Base-by-base conservation (phyloP, 1,139 yeast genomes). In the Hyphopichia wangnamkhiaoensis region DNA sequence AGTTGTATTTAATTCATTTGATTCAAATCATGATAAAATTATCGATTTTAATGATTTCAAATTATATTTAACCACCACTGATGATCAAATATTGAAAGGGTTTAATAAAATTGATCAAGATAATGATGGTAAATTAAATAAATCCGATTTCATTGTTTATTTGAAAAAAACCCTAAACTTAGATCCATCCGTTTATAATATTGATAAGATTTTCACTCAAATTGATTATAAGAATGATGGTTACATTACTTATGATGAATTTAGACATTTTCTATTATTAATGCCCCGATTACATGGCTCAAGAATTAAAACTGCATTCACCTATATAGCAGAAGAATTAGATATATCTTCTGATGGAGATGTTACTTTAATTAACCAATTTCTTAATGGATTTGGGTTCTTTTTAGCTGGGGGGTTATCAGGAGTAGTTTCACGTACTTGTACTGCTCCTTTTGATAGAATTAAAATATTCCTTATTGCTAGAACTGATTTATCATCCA, bases 401-500 rank as follows among this genome's bases (percentile, higher is more conserved):
- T 93, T 93, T 55, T 63, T 90, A 26, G 96, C 97, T 1, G 98
- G 98, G 26, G 98, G 98, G 0, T 63, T 91, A 24, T 87, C 97
- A 0, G 98, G 98, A 2, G 98, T 93, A 5, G 85, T 93, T 4
- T 89, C 97, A n/a, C 80, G 98, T 64, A 90, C 98, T 0, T 85
- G 95, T 53, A 93, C 98, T 0, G 98, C 98, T 0, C 98, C 98
- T 10, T 88, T 93, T 53, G 98, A 93, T 61, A 76, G 98, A 59
- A 79, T 93, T 19, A 93, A 93, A 58, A 98, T 93, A 15, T 93
- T 88, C 53, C 69, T 93, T 41, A 93, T 93, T 56, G 98, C 98
- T 2, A 79, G 96, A 59, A 84, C 96, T 0, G 96, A 90, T 50
- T 66, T 85, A 37, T 71, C 86, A 0, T 82, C 90, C 2, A 84